Percentiles rank a stretch among this genome's conserved stretches.
Evolutionary conservation across 371 early-diverging fungal species (phyloP).

Genomic region (Syncephalastrum sp.): DNA sequence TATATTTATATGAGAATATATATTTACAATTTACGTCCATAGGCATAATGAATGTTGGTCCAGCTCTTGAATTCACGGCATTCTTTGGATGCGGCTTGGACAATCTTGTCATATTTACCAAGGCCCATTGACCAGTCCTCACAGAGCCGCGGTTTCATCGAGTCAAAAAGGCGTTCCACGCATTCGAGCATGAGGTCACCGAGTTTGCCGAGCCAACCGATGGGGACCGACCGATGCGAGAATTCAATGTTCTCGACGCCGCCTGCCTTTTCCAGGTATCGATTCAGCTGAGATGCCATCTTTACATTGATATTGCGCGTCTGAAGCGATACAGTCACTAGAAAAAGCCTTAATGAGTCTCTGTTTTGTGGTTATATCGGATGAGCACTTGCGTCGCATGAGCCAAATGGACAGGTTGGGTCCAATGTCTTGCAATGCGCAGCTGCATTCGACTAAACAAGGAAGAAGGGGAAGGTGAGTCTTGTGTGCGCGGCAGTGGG

Average conservation of each 20-base stretch:
- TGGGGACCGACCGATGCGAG: slow-evolving; percentile 40
- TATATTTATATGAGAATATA: no score
- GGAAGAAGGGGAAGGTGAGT: neutral
- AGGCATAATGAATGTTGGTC: slow-evolving; percentile 36
- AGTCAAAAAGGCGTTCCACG: slow-evolving; percentile 34
- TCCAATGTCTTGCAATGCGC: slow-evolving; percentile 35
- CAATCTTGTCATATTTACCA: slow-evolving; percentile 36
- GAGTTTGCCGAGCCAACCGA: slow-evolving; percentile 43
- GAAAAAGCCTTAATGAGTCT: neutral
- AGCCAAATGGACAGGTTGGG: slow-evolving; percentile 48
- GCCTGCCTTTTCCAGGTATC: slow-evolving; percentile 14
- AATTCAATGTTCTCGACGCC: slow-evolving; percentile 16
- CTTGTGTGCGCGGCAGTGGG: no score
- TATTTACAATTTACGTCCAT: slow-evolving; percentile 4
- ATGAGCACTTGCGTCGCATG: slow-evolving; percentile 34
- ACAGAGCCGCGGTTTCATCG: slow-evolving; percentile 40
- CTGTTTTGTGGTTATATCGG: neutral
- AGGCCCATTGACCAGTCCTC: slow-evolving; percentile 47
- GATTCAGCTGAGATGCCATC: slow-evolving; percentile 24
- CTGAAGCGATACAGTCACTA: slow-evolving; percentile 44
- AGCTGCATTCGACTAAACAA: slow-evolving; percentile 23
- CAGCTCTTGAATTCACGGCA: slow-evolving; percentile 44
- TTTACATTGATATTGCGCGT: slow-evolving; percentile 33
- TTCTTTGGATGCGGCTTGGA: slow-evolving; percentile 25
- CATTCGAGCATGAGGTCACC: slow-evolving; percentile 42